Conservation (phyloP, 2,329 filamentous ascomycete species). For the Claviceps arundinis region DNA sequence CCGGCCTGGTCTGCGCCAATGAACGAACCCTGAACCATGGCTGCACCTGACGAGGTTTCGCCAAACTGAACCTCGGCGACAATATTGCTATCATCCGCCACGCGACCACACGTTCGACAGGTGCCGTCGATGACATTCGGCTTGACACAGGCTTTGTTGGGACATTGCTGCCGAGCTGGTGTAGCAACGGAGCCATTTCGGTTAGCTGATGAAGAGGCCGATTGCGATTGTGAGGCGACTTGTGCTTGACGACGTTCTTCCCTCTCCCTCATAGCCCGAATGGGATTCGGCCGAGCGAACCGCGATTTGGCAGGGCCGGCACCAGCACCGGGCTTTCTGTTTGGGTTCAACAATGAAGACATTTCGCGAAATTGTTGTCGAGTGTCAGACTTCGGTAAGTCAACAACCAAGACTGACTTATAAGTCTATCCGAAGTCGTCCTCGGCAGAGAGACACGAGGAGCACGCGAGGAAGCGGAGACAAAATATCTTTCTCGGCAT, state of each 20-base stretch:
- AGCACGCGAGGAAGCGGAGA: background rate
- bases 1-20: constrained; percentile 77
- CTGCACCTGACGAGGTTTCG: constrained; percentile 72
- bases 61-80: constrained; percentile 87
- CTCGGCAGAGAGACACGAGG: background rate
- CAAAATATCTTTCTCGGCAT: background rate
- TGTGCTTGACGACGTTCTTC: constrained; percentile 28
- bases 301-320: constrained; percentile 22
- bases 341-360: constrained; percentile 33
- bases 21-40: constrained; percentile 81
- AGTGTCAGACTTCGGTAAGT: background rate
- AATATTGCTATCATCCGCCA: constrained; percentile 77
- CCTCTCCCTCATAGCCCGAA: constrained; percentile 39
- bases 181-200: constrained; percentile 19
- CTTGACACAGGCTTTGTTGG: constrained; percentile 46
- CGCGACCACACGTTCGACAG: constrained; percentile 73
- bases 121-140: constrained; percentile 52
- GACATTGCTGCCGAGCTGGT: constrained; percentile 32
- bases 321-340: constrained; percentile 19
- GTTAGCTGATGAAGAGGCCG: constrained; percentile 15
- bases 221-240: constrained; percentile 13
- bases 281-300: constrained; percentile 31
- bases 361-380: constrained; percentile 16
- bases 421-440: background rate
- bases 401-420: background rate